Base-by-base conservation (phyloP, 495 filamentous ascomycete species). In the Daldinia decipiens region DNA sequence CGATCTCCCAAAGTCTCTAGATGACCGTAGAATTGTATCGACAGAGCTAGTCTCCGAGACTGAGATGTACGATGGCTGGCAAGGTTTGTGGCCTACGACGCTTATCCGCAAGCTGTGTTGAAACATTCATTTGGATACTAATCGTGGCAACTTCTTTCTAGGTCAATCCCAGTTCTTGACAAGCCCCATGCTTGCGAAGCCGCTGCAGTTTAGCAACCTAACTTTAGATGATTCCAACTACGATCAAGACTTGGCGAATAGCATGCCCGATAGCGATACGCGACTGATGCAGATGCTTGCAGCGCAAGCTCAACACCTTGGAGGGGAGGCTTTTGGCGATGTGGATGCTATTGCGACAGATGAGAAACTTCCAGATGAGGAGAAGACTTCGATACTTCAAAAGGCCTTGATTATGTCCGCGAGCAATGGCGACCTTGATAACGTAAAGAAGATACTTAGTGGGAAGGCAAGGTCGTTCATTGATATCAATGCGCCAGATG, bases 61-160 rank as follows among this genome's bases (percentile, higher is more conserved):
- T 26, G 94, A 98, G 86, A 92, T 97, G 83, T 98, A 98, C 78
- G 95, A 99, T 86, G 96, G 92, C 65, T 99, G 95, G 95, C 93
- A 97, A 90, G 95, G 95, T 97, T 78, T 36, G 82, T 78, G 38
- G 17, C 39, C 39, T 52, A 43, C 3, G 5, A 12, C 51, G 17
- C 26, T 58, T 76, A 56, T 51, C 60, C n/a, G 29, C 32, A 40
- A 24, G 32, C 27, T 53, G 26, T 32, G 27, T 43, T 32, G 53
- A 32, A 27, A 45, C 53, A 19, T 56, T 50, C 9, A 19, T 38
- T 52, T 45, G 32, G 45, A 59, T 65, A 59, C 72, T 77, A 71
- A 79, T 47, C 34, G 51, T 72, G 60, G n/a, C 63, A 45, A 58
- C 47, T 29, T 61, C 36, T 61, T 29, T 53, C 59, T 75, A 98